Evolutionary conservation across 2,329 filamentous ascomycete genomes (phyloP).

Genomic region (Verticillium nonalfalfae): DNA sequence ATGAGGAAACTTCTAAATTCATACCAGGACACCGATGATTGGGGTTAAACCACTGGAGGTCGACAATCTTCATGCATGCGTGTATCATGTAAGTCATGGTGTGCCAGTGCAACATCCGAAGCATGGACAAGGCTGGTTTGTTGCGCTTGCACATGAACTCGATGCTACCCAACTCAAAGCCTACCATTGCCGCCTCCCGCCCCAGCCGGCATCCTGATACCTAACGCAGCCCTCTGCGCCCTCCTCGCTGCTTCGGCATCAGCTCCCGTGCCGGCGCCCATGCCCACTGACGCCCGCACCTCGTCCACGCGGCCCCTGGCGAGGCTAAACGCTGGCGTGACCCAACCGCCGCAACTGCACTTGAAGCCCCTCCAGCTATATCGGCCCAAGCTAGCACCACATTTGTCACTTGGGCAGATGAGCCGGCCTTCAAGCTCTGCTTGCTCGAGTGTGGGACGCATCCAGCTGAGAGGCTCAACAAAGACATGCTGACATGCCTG

Average conservation of each 20-base stretch:
- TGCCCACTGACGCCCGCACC: slow-evolving; percentile 18
- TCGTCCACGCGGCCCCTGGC: slow-evolving; percentile 80
- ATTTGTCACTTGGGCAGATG: slow-evolving; percentile 72
- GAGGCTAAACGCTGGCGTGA: slow-evolving; percentile 84
- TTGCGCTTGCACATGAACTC: background rate
- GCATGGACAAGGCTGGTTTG: too few relatives aligned
- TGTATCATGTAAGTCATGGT: background rate
- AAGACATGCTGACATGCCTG: slow-evolving; percentile 75
- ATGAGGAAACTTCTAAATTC: too few relatives aligned
- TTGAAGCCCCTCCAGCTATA: slow-evolving; percentile 96
- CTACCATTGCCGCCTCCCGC: slow-evolving; percentile 10
- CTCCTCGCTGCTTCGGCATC: slow-evolving; percentile 5
- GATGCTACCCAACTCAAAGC: background rate
- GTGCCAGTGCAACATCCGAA: too few relatives aligned
- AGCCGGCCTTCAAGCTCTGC: slow-evolving; percentile 79
- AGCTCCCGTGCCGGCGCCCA: slow-evolving; percentile 14
- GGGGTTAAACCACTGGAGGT: too few relatives aligned
- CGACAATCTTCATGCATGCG: background rate
- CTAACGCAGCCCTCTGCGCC: slow-evolving; percentile 23
- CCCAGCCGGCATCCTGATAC: slow-evolving; percentile 51
- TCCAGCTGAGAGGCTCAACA: slow-evolving; percentile 90
- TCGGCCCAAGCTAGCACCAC: slow-evolving; percentile 77
- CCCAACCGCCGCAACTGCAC: slow-evolving; percentile 86
- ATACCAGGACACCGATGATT: too few relatives aligned
- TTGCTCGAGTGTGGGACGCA: slow-evolving; percentile 75